Base-by-base conservation (phyloP, 805 yeast species). In the Yamadazyma akitaensis region DNA sequence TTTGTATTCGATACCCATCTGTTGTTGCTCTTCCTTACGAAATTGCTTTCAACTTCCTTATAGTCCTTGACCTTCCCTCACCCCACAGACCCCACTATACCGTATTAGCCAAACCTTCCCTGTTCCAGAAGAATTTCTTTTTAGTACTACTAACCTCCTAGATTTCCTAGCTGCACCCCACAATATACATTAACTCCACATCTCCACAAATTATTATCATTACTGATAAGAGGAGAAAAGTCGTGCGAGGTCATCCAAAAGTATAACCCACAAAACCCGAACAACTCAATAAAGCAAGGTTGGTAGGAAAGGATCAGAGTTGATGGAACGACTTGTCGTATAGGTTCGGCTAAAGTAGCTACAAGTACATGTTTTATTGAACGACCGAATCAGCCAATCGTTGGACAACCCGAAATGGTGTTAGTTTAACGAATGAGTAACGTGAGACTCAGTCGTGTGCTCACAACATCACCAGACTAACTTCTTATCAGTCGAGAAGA, bases 371-470 rank as follows among this genome's bases (percentile, higher is more conserved):
- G 26, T 24, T 6, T 18, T 24, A 14, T 18, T 24, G n/a, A 25
- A 14, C 30, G 10, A 19, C 5, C 16, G 12, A 37, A 18, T n/a
- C 21, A 38, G 33, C 41, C 41, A 38, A 38, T 38, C 10, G 26
- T 25, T 28, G 25, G 18, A 16, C 33, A 4, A 26, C 21, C 41
- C 33, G 41, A 38, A 14, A 12, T 38, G 41, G 41, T 37, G 40
- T n/a, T 38, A 9, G 32, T 14, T 9, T 4, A 25, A 12, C 14
- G 11, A 21, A 21, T 37, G 10, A 24, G 16, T 13, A 25, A 28
- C 32, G n/a, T 19, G 28, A 24, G 40, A 19, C 18, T 21, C 14
- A 8, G 41, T 38, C 41, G 41, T 38, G 41, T 38, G 32, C n/a
- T 17, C 37, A 8, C 17, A 33, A 10, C 19, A n/a, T 33, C 37